Base-by-base conservation (phyloP, 768 basidiomycete genomes). In the Mycena olivaceomarginata region DNA sequence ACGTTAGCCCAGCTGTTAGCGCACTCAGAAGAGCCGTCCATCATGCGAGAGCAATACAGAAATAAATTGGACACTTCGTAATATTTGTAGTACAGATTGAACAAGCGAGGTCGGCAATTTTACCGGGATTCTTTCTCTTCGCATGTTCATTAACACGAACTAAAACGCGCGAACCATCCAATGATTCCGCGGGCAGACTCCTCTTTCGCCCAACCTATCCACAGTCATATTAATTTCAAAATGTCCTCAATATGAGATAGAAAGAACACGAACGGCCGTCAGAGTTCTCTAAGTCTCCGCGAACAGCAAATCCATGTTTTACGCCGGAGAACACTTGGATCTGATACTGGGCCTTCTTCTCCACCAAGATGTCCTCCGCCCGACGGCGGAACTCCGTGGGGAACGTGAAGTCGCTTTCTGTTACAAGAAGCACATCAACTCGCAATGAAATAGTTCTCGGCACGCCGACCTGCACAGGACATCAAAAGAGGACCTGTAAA, bases 181-280 rank as follows among this genome's bases (percentile, higher is more conserved):
- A 90, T 82, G 60, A 92, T 85, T 51, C 89, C 87, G 2, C 88
- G 85, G 4, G 92, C 91, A 10, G 90, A 90, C 70, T 92, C 89
- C 78, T 93, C 92, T 76, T 92, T 92, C 1, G 91, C 91, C 89
- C 91, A 93, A 20, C 91, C 92, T 93, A 62, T 41, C 15, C 18
- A 25, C 31, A 59, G 37, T 40, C 39, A 57, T 16, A 40, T 1
- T n/a, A 56, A 56, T 2, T 43, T 13, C 11, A 8, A 64, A 40
- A 2, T 18, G 5, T 31, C 45, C 15, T 31, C 16, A 15, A 37
- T 37, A 25, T 7, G 48, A 37, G 2, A 13, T 10, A 4, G 39
- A 45, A n/a, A 79, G 16, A 46, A 40, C 5, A 74, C 66, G 60
- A 40, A 77, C 70, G 75, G 2, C n/a, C 75, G 86, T 76, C 76